Evolutionary conservation across 2,329 filamentous ascomycete genomes (phyloP).

Genomic region (Talaromyces marneffei): DNA sequence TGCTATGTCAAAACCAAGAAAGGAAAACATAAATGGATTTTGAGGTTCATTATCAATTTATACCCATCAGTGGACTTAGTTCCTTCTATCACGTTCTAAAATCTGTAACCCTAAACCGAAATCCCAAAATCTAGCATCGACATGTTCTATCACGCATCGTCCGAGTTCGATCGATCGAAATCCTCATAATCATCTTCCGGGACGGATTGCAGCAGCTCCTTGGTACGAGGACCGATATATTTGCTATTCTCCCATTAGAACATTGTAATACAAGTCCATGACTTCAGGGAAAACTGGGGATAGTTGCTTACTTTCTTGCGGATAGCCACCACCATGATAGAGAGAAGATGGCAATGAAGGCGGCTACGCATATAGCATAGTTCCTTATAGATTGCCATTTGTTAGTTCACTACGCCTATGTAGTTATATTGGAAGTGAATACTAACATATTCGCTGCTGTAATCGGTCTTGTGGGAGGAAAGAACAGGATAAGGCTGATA

Average conservation of each 20-base stretch:
- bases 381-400: constrained; percentile 31
- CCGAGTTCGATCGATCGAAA: neutral
- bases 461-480: constrained; percentile 45
- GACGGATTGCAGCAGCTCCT: constrained; percentile 41
- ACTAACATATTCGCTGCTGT: constrained; percentile 46
- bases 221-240: constrained; percentile 56
- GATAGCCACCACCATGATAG: constrained; percentile 45
- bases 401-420: neutral
- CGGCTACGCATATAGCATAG: constrained; percentile 44
- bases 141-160: constrained; percentile 5
- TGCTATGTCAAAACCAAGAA: too few species aligned
- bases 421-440: neutral
- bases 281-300: neutral
- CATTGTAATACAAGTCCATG: too few species aligned
- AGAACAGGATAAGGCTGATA: constrained; percentile 57
- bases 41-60: neutral
- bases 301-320: constrained; percentile 32
- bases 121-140: neutral
- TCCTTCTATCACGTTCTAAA: neutral
- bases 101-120: neutral
- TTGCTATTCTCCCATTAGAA: constrained; percentile 33
- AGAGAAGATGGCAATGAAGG: constrained; percentile 46
- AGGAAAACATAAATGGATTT: too few species aligned
- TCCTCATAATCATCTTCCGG: constrained; percentile 27
- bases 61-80: neutral